phyloP scores from a whole-genome alignment of 208 protist genomes.

The Entamoeba histolytica region DNA sequence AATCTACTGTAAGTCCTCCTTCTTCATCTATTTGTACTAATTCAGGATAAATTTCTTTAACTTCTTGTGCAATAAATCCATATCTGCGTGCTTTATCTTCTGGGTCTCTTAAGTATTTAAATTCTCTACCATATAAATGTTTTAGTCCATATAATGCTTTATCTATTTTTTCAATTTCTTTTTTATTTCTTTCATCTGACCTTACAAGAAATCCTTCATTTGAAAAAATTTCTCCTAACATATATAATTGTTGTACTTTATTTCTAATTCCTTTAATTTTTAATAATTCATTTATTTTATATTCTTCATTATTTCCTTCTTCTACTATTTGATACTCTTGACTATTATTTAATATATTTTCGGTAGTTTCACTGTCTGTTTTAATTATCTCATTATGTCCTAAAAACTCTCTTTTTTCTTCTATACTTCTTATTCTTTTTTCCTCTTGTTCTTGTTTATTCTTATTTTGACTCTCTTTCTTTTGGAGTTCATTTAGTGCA shows the following conservation, averaged over 20 bases:
- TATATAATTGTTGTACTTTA: not conserved
- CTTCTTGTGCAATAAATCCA: not conserved
- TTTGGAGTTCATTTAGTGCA: not conserved
- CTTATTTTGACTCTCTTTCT: not conserved
- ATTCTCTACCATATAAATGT: not conserved
- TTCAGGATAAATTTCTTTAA: not conserved
- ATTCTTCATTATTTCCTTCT: not conserved
- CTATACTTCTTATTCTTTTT: not conserved
- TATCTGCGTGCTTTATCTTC: not conserved
- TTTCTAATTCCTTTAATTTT: not conserved
- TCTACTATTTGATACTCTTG: too few species aligned
- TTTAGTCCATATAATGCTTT: not conserved
- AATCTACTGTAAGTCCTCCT: not conserved
- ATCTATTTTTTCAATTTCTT: not conserved
- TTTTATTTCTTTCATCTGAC: not conserved
- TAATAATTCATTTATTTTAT: not conserved
- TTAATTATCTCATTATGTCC: not conserved
- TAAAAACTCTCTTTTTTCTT: too few species aligned
- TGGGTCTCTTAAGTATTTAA: not conserved
- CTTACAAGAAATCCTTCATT: not conserved
- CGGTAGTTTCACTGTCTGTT: not conserved
- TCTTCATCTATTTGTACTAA: not conserved
- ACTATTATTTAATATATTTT: too few species aligned
- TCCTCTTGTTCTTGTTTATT: not conserved
- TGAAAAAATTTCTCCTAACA: not conserved